Evolutionary conservation across 2,329 filamentous ascomycete genomes (phyloP), one percentile per base, ranked within the genome.

Genomic region (Xylariomycetidae sp.): DNA sequence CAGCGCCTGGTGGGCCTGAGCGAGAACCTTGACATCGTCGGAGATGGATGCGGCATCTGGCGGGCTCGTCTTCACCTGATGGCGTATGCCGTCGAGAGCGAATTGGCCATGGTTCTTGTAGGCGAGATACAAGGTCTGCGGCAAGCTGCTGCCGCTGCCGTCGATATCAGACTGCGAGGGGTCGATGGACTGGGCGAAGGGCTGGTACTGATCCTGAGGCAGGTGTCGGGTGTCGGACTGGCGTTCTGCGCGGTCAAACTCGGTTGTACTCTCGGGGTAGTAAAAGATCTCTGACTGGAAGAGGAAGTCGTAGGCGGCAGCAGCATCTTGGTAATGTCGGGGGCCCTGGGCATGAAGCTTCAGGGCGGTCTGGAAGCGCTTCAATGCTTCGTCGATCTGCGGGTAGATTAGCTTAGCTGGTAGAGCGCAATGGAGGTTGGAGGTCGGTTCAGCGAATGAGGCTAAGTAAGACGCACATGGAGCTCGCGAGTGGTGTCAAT

Each of bases 41-140:
- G 70, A 58, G 6, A 62, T 56, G 6, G 56, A 46, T 4, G 47
- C 40, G 6, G 45, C 45, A 12, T 54, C 44, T 12, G 42, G 38
- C 5, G 46, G 41, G 8, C 49, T 39, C 3, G 47, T 41, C 18
- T 63, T 64, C 9, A 65, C 57, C 29, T 63, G 70, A 58, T 76
- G 64, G 48, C 70, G 80, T 46, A 83, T 76, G 37, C 64, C 67
- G 56, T 98, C 90, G n/a, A 98, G 69, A 37, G 83, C 69, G 54
- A 94, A 96, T 53, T 97, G 87, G 26, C 88, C 92, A 62, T 90
- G 82, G 50, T 97, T 98, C 61, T 97, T 98, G 68, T 94, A 88
- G 2, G 90, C 85, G 6, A 98, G 74, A 52, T 95, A 96, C 14
- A 97, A 72, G 9, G 94, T 88, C 53, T 96, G 89, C 0, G 87